Base-by-base conservation (phyloP, 2,329 filamentous ascomycete genomes). In the Talaromyces verruculosus region DNA sequence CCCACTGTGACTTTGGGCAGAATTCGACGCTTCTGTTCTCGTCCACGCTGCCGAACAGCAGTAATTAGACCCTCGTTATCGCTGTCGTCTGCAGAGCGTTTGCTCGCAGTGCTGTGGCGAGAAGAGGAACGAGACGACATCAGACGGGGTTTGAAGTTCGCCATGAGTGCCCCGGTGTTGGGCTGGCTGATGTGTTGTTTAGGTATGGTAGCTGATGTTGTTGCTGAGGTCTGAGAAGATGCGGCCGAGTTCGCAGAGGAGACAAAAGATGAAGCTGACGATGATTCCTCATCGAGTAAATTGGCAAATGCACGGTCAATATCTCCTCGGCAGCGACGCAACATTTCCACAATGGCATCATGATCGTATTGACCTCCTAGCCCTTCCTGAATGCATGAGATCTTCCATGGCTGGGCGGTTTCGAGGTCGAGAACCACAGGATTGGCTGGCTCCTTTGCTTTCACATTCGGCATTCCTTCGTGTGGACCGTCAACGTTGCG, bases 401-500 rank as follows among this genome's bases (percentile, higher is more conserved):
- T 83, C 77, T 85, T 85, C 84, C 84, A 87, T 1, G 83, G 82
- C 61, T 80, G 77, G 33, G 84, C 80, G 60, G 81, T 74, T 35
- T 79, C 72, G 70, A 76, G 72, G 33, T 79, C 72, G 70, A 77
- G 72, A 53, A 76, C 69, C 22, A 73, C 72, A 51, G 69, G 70
- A 66, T 70, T 69, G 22, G 59, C 6, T 68, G 74, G 68, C 73
- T 77, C 53, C 71, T 69, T 61, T 72, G 72, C 69, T 33, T 71
- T 68, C 41, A 88, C 82, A 22, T 80, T 73, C 11, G 86, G 86
- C 39, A 80, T 77, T 58, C 87, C 88, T 35, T 78, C 81, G 72
- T 88, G 85, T 7, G 86, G 85, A 6, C 87, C 87, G 68, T 84
- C 76, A 55, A 85, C 76, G 71, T 87, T 86, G 64, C 88, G 84